These are phyloP conservation scores for Hippophae gyantsensis DNA, from an alignment of 306 rosid species.

Conservation along the genomic window DNA sequence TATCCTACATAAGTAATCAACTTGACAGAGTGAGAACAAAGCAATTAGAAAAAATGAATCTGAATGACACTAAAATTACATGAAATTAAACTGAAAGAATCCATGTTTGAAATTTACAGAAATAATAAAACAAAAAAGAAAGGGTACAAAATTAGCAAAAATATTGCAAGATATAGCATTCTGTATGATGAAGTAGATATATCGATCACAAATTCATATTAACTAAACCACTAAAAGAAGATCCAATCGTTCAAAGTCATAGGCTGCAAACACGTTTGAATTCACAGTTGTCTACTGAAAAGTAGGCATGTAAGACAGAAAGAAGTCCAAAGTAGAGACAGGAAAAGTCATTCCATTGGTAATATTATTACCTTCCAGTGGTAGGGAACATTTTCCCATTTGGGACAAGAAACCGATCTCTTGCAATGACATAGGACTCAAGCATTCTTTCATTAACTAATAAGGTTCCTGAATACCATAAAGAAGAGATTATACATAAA, in stretches of 20 bases:
- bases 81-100: neutral
- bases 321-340: neutral
- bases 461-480: slow-evolving; percentile 55
- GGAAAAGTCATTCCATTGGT: slow-evolving; percentile 8
- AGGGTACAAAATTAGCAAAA: too few relatives aligned
- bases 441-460: slow-evolving; percentile 91
- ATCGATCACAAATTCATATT: too few relatives aligned
- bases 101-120: neutral
- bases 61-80: too few relatives aligned
- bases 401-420: slow-evolving; percentile 83
- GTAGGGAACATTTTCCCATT: slow-evolving; percentile 86
- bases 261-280: too few relatives aligned
- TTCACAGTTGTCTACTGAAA: too few relatives aligned
- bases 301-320: too few relatives aligned
- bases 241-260: too few relatives aligned
- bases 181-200: too few relatives aligned
- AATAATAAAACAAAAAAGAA: too few relatives aligned
- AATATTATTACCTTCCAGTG: slow-evolving; percentile 70
- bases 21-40: slow-evolving; percentile 28
- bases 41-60: neutral
- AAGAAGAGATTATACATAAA: slow-evolving; percentile 7
- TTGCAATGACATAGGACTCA: slow-evolving; percentile 91
- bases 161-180: too few relatives aligned
- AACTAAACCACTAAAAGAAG: too few relatives aligned
- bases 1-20: slow-evolving; percentile 62